Evolutionary conservation across 768 basidiomycete species (phyloP), one percentile per base, ranked within the genome.

Genomic region (Psilocybe tampanensis): DNA sequence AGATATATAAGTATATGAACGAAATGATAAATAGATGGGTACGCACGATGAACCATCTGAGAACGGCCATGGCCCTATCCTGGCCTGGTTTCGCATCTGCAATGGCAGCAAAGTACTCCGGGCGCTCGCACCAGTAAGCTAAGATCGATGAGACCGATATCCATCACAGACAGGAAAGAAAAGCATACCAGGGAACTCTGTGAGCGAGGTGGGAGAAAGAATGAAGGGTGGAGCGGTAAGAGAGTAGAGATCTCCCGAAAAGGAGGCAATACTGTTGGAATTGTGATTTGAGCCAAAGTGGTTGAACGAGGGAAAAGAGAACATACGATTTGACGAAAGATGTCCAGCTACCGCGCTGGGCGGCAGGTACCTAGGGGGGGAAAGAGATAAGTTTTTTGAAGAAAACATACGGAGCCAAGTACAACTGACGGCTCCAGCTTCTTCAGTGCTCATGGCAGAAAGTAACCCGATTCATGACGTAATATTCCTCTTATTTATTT

Each of bases 51-150:
- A 98, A 99, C 96, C 96, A 99, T 65, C 82, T 85, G 44, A 98
- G 80, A n/a, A 98, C 93, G 6, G 86, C 83, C 50, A 92, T 76
- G 2, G 86, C 80, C 48, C 95, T 80, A 2, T 86, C 85, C 70
- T 95, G 88, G 26, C 86, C 83, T 12, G 83, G 84, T 68, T 78
- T 80, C 4, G 87, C 93, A 62, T 88, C 86, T 18, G 88, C 85
- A 68, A 98, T 98, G 19, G 85, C 85, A 3, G 94, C 86, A 67
- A 99, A 98, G 52, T 94, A 77, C 52, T 88, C 88, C 23, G 94
- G 94, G 49, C 92, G 90, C 70, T 98, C 96, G 68, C 94, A 93
- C 96, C 96, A 98, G 73, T 98, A 97, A 0, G 95, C 95, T 92
- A 61, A 52, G 48, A 51, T 45, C 19, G 57, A 32, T 59, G 24